These are phyloP conservation scores for Teratosphaeria gauchensis DNA, from an alignment of 2,329 filamentous ascomycete genomes.

Conservation along the genomic window DNA sequence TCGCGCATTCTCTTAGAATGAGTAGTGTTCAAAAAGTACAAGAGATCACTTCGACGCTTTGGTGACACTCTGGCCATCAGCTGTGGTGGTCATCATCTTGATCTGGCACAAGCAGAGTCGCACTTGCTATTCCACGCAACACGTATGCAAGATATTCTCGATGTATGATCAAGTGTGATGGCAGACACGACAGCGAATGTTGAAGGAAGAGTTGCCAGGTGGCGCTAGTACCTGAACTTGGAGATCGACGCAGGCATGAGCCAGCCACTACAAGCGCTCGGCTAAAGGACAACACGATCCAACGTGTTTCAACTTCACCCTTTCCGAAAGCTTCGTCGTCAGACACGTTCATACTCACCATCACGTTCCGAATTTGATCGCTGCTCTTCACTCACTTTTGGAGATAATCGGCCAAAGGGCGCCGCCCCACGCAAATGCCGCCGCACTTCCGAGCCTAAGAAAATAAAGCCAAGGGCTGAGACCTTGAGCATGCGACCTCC, in stretches of 20 bases:
- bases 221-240: background rate
- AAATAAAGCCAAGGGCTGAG: background rate
- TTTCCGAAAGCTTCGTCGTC: background rate
- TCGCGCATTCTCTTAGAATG: no score
- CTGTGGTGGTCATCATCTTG: no score
- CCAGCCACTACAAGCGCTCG: background rate
- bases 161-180: no score
- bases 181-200: background rate
- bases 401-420: no score
- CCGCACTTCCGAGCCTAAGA: background rate
- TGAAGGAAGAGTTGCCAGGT: background rate
- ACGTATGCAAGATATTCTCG: no score
- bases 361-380: no score
- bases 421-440: background rate
- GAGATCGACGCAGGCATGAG: background rate
- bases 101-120: no score
- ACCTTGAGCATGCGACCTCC: background rate
- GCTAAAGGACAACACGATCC: background rate
- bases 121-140: no score
- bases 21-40: no score
- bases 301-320: background rate
- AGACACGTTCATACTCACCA: background rate
- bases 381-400: no score
- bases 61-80: no score
- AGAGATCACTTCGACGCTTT: no score